Evolutionary conservation across 768 basidiomycete species (phyloP), one percentile per base, ranked within the genome.

Genomic region (Trametes gibbosa): DNA sequence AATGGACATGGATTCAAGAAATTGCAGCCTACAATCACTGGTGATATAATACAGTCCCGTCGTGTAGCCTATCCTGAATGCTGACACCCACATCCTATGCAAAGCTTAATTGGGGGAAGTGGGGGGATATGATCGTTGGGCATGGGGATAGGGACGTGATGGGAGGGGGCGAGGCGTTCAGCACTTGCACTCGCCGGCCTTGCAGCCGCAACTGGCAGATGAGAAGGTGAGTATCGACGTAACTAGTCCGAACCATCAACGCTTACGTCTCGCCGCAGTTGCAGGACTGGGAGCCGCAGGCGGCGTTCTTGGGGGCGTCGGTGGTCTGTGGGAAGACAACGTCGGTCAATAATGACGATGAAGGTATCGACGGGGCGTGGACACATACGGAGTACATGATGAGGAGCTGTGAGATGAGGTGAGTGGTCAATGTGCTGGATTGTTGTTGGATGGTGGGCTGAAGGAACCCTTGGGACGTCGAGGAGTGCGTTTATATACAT

Each of bases 161-260:
- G 17, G 27, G 37, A 12, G 27, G 19, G 29, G 41, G 35, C 16
- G 13, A 16, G 1, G 57, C 59, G 54, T 62, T 80, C 71, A 84
- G 77, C 84, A 88, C 73, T 85, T 86, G 85, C 85, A 86, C 61
- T 81, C 79, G 53, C 79, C 81, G 50, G 82, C 68, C 73, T 81
- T 79, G 80, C 86, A 87, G 25, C 61, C 57, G 77, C 85, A 88
- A 60, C 85, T 87, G 46, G 13, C 41, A 29, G 23, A 32, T 21
- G 23, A 32, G 40, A 19, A 32, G 43, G 23, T 55, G 43, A 3
- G 61, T 37, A 37, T 37, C 39, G 34, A 16, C 3, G 39, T 5
- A 9, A 21, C 4, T 19, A 29, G 45, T 40, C 14, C 39, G 10
- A 10, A 4, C 29, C 29, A 32, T 32, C 29, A 37, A 46, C 35